These are phyloP conservation scores for Arthrobotrys sphaeroides DNA, from an alignment of 2,329 filamentous ascomycete species.

Conservation along the genomic window DNA sequence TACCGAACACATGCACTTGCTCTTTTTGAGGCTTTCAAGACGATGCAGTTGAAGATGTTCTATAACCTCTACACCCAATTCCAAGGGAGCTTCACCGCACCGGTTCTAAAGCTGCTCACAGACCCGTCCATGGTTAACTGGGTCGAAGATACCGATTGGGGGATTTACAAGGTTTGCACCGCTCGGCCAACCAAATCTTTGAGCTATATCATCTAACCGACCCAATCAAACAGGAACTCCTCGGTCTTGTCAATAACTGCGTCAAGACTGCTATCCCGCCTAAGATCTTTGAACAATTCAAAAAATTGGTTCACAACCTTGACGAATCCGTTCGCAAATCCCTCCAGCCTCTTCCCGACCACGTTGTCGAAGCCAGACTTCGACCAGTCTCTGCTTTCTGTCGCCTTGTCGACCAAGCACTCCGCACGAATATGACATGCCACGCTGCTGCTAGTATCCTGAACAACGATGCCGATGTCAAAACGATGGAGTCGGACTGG, in stretches of 20 bases:
- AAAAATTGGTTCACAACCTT: slow-evolving; percentile 83
- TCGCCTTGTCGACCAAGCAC: slow-evolving; percentile 81
- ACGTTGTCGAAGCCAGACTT: slow-evolving; percentile 87
- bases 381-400: slow-evolving; percentile 89
- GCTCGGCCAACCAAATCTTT: neutral
- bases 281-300: slow-evolving; percentile 83
- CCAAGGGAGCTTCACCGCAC: slow-evolving; percentile 94
- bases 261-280: slow-evolving; percentile 91
- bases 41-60: slow-evolving; percentile 95
- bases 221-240: slow-evolving; percentile 72
- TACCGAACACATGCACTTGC: slow-evolving; percentile 96
- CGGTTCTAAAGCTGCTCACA: slow-evolving; percentile 89
- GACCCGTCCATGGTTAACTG: slow-evolving; percentile 83
- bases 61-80: slow-evolving; percentile 95
- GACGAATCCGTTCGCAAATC: slow-evolving; percentile 83
- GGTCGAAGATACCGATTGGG: slow-evolving; percentile 95
- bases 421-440: slow-evolving; percentile 90
- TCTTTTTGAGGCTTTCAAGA: slow-evolving; percentile 92
- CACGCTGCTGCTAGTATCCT: slow-evolving; percentile 94
- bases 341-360: slow-evolving; percentile 83
- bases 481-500: slow-evolving; percentile 96
- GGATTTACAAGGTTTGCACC: slow-evolving; percentile 76
- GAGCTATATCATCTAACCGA: neutral
- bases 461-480: slow-evolving; percentile 84
- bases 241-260: slow-evolving; percentile 86